Base-by-base conservation (phyloP, 768 basidiomycete species). In the Strobilomyces echinocephalus region DNA sequence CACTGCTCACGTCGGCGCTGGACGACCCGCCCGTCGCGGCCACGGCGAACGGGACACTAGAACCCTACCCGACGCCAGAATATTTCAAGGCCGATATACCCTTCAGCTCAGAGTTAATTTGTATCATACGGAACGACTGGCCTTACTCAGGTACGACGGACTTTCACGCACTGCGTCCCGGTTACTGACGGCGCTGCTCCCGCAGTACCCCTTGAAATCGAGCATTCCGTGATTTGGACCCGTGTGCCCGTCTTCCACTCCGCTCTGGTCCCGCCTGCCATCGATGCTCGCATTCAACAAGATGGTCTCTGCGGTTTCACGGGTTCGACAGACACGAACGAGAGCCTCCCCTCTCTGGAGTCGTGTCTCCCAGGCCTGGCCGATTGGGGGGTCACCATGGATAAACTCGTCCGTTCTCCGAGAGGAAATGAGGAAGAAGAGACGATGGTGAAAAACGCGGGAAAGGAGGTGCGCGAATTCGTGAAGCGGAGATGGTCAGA, bases 241-340 rank as follows among this genome's bases (percentile, higher is more conserved):
- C 77, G 81, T 15, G 64, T 89, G 3, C 87, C 88, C 3, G 77
- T 92, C 52, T 80, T 85, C 50, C 87, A 89, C 50, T 70, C 79
- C 3, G 71, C 77, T 24, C 63, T 91, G 4, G 69, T 86, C 5
- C 76, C 76, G 20, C 61, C 73, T 3, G 71, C 74, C 10, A 73
- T 91, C 55, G 68, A 76, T 28, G 67, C 77, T 3, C 83, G 85
- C 36, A 68, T 93, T 21, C 74, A 80, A 21, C 82, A 86, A 65
- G 87, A 91, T 55, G 91, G 91, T 10, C 69, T 93, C 5, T 91
- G 85, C 73, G 91, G 90, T 0, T 93, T 92, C 63, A 89, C 90
- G 1, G 87, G 88, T 15, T 72, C 66, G 28, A 59, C 69, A 4
- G 75, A 76, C 0, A 77, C 80, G 0, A 80, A 79, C 1, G 84